Evolutionary conservation across 208 protist species (phyloP).

Genomic region (Trypanosomatidae sp.): DNA sequence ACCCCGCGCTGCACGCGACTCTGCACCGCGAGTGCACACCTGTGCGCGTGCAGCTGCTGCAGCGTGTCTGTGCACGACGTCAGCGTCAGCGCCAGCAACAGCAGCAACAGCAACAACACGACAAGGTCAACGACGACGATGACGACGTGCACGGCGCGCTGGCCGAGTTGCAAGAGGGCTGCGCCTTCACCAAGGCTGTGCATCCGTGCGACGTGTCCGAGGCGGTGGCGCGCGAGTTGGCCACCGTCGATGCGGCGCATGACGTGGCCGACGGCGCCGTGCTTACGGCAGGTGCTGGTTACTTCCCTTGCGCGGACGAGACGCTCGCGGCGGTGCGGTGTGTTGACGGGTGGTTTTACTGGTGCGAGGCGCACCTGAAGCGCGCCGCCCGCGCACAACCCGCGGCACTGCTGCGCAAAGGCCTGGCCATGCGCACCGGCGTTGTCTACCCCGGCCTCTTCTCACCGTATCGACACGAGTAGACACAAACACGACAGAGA

Average conservation of each 20-base stretch:
- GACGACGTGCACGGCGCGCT: neutral
- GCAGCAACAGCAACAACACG: neutral
- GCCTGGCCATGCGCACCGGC: slow-evolving; percentile 73
- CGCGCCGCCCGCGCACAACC: slow-evolving; percentile 32
- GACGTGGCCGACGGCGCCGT: neutral
- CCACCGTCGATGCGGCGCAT: neutral
- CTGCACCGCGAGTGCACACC: slow-evolving; percentile 57
- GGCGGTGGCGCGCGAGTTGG: neutral
- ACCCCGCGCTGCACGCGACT: slow-evolving; percentile 40
- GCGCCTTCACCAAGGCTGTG: neutral
- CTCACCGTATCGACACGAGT: slow-evolving; percentile 7
- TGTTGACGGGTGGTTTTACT: slow-evolving; percentile 64
- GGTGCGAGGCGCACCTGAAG: slow-evolving; percentile 48
- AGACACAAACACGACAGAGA: neutral
- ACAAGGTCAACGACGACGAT: neutral
- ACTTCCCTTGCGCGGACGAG: slow-evolving; percentile 48
- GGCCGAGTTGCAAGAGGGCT: neutral
- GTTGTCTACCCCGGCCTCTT: slow-evolving; percentile 65
- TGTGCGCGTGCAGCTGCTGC: slow-evolving; percentile 49
- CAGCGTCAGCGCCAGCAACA: neutral
- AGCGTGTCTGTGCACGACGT: slow-evolving; percentile 9
- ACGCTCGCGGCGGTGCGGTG: slow-evolving; percentile 64
- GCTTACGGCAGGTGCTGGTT: slow-evolving; percentile 60
- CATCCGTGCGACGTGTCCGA: neutral
- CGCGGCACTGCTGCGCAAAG: slow-evolving; percentile 56